A percentile compares a stretch with the other conserved stretches of the same genome.
phyloP scores from a whole-genome alignment of 306 rosid genomes.

The Arachis stenosperma region DNA sequence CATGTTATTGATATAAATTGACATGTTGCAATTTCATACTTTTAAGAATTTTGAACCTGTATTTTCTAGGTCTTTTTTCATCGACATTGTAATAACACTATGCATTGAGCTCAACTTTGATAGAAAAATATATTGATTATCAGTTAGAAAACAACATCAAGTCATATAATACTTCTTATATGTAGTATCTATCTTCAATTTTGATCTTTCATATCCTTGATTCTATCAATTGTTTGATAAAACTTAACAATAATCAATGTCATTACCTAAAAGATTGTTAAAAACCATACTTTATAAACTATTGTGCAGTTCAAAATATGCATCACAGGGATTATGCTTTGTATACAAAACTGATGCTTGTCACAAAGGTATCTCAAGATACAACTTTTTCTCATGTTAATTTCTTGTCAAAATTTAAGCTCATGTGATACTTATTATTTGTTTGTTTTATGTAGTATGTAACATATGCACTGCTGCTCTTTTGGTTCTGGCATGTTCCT shows the following conservation, averaged over 20 bases:
- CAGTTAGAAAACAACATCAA: too few relatives aligned
- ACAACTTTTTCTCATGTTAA: neutral
- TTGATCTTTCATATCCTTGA: neutral
- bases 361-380: slow-evolving; percentile 56
- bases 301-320: slow-evolving; percentile 59
- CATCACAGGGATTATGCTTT: slow-evolving; percentile 49
- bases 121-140: too few relatives aligned
- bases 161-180: too few relatives aligned
- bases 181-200: neutral
- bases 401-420: too few relatives aligned
- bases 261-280: neutral
- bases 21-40: neutral
- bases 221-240: neutral
- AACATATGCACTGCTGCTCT: slow-evolving; percentile 53
- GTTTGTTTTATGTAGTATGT: slow-evolving; percentile 51
- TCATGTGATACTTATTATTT: slow-evolving; percentile 1
- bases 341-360: slow-evolving; percentile 49
- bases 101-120: too few relatives aligned
- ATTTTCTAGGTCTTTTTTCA: too few relatives aligned
- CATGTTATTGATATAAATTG: neutral
- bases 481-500: slow-evolving; percentile 88
- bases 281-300: slow-evolving; percentile 16
- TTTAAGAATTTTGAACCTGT: too few relatives aligned
- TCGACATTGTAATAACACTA: too few relatives aligned
- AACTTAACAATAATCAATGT: neutral